A percentile compares a stretch with the other conserved stretches of the same genome.
Evolutionary conservation across 208 protist genomes (phyloP).

Genomic region (Acanthamoeba lenticulata): DNA sequence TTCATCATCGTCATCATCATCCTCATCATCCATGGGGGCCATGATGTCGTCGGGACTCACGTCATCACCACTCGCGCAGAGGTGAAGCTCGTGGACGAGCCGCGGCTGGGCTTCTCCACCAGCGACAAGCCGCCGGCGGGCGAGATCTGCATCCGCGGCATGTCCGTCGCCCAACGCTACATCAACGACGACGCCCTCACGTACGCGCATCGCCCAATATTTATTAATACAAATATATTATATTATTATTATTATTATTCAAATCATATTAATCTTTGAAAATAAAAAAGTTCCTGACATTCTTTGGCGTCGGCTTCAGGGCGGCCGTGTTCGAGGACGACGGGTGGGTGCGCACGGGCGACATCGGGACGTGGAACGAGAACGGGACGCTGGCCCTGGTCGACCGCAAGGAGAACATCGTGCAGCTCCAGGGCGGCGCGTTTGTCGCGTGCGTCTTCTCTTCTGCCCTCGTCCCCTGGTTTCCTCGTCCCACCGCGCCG

Average conservation of each 20-base stretch:
- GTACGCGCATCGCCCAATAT: not conserved
- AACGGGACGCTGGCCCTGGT: slow-evolving; percentile 88
- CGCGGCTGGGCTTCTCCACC: not conserved
- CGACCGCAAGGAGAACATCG: slow-evolving; percentile 92
- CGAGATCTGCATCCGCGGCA: slow-evolving; percentile 48
- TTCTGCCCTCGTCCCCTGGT: not conserved
- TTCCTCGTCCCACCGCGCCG: not conserved
- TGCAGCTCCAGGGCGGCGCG: slow-evolving; percentile 84
- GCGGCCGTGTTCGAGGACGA: slow-evolving; percentile 65
- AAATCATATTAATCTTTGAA: slow-evolving; percentile 9
- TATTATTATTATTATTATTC: no score
- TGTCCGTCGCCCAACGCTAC: slow-evolving; percentile 47
- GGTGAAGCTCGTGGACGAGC: slow-evolving; percentile 58
- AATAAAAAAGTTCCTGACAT: not conserved
- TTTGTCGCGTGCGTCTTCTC: slow-evolving; percentile 44
- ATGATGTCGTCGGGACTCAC: not conserved
- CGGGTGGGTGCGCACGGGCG: slow-evolving; percentile 91
- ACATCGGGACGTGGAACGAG: slow-evolving; percentile 85
- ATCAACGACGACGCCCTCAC: slow-evolving; percentile 14
- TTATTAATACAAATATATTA: not conserved
- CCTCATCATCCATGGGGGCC: not conserved
- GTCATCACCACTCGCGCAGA: not conserved
- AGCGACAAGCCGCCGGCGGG: slow-evolving; percentile 21
- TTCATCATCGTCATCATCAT: not conserved
- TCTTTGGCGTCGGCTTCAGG: not conserved